These are phyloP conservation scores for Gossypium davidsonii DNA, from an alignment of 441 rosid species.

Conservation along the genomic window DNA sequence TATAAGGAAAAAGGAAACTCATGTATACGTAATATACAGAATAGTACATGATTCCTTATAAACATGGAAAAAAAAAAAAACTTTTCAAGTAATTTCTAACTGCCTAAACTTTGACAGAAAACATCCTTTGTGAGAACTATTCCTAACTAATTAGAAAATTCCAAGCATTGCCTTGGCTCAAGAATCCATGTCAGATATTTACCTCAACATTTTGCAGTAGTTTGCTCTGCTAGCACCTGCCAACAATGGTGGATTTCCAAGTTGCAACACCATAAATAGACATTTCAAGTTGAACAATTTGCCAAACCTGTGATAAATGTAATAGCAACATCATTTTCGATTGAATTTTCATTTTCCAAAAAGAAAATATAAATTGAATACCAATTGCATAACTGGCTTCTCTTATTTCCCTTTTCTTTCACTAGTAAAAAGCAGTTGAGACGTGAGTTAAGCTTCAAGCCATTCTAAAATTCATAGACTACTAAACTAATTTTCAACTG, in stretches of 20 bases:
- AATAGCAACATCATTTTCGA: slow-evolving; percentile 1
- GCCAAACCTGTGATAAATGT: slow-evolving; percentile 5
- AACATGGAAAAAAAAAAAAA: background rate
- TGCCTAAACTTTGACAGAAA: background rate
- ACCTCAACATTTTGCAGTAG: slow-evolving; percentile 10
- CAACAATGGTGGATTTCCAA: background rate
- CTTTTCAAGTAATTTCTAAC: background rate
- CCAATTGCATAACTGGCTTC: background rate
- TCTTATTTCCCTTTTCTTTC: background rate
- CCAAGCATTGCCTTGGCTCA: background rate
- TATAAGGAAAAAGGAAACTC: background rate
- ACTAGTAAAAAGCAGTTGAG: background rate
- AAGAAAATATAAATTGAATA: background rate
- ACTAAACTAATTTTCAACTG: background rate
- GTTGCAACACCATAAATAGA: background rate
- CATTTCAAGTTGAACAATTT: background rate
- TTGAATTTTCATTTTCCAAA: background rate
- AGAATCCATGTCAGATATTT: slow-evolving; percentile 8
- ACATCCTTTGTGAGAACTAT: background rate
- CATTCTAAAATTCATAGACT: background rate
- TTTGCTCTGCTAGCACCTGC: background rate
- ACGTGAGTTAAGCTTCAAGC: background rate
- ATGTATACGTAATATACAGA: background rate
- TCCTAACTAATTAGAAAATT: background rate
- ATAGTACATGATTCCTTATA: background rate